A percentile compares a stretch with the other conserved stretches of the same genome.
Evolutionary conservation across 192 early-diverging fungal species (phyloP).

Genomic region (Umbelopsis sp.): DNA sequence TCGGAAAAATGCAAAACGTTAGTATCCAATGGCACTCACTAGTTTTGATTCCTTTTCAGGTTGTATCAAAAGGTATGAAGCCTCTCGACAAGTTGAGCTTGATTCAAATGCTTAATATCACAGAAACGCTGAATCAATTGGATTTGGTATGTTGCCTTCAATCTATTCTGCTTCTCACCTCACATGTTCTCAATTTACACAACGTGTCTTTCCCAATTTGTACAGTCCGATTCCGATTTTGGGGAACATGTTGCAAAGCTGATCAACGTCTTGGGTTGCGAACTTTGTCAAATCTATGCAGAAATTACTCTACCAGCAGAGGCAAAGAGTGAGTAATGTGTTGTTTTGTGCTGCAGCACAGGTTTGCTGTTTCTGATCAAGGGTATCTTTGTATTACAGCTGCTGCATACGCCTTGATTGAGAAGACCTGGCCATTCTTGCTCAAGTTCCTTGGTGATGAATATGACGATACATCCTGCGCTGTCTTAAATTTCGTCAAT

Average conservation of each 20-base stretch:
- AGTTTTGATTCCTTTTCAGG: constrained; percentile 23
- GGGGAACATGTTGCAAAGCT: constrained; percentile 70
- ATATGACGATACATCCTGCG: constrained; percentile 78
- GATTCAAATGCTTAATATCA: constrained; percentile 72
- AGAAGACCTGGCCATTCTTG: constrained; percentile 75
- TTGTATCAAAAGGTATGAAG: constrained; percentile 92
- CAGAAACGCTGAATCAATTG: constrained; percentile 45
- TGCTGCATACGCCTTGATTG: constrained; percentile 66
- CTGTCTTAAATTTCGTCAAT: constrained; percentile 78
- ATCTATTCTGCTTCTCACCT: not conserved
- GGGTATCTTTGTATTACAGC: constrained; percentile 12
- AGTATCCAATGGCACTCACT: not conserved
- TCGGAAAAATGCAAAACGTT: too few relatives aligned
- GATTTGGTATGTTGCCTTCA: constrained; percentile 44
- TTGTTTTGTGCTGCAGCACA: not conserved
- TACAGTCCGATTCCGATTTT: constrained; percentile 59
- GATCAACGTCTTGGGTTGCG: constrained; percentile 73
- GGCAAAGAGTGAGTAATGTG: constrained; percentile 29
- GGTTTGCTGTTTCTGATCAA: not conserved
- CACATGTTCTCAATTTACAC: not conserved
- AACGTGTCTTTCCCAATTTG: constrained; percentile 1
- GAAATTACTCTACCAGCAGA: constrained; percentile 36
- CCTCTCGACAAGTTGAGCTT: constrained; percentile 87
- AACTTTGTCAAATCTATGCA: constrained; percentile 68
- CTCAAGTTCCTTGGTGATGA: constrained; percentile 81